A percentile compares a stretch with the other conserved stretches of the same genome.
Conservation (phyloP, 2,329 filamentous ascomycete species). For the Alternaria solani region DNA sequence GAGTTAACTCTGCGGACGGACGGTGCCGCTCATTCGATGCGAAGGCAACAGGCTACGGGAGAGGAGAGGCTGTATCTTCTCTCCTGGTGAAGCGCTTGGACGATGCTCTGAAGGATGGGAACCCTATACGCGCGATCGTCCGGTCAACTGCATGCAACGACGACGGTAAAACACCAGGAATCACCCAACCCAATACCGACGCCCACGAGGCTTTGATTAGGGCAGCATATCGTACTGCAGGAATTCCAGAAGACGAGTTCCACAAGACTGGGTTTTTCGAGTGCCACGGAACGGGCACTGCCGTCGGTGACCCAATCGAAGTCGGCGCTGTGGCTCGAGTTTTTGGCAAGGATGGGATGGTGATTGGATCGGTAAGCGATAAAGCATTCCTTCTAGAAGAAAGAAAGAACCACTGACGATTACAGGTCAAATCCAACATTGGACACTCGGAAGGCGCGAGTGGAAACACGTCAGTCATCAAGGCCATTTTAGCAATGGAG, state of each 20-base stretch:
- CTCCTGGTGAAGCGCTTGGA: constrained; percentile 40
- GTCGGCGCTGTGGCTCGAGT: constrained; percentile 26
- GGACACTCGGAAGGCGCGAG: constrained; percentile 45
- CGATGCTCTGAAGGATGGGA: constrained; percentile 39
- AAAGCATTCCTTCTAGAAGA: constrained; percentile 36
- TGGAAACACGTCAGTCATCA: constrained; percentile 20
- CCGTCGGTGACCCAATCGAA: constrained; percentile 40
- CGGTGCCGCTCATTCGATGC: constrained; percentile 28
- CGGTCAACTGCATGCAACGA: constrained; percentile 27
- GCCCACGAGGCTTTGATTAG: constrained; percentile 1
- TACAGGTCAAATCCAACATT: constrained; percentile 40
- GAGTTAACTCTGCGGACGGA: neutral
- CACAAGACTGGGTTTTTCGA: neutral
- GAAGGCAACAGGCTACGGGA: constrained; percentile 33
- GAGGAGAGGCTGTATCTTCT: constrained; percentile 37
- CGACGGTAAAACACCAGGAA: constrained; percentile 14
- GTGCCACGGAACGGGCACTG: constrained; percentile 63
- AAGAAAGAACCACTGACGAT: no score
- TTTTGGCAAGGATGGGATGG: no score
- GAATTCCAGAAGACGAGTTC: neutral
- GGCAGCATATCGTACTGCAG: neutral
- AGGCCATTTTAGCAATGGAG: neutral
- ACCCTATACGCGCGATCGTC: constrained; percentile 45
- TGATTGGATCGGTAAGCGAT: neutral
- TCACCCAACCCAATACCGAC: neutral